Evolutionary conservation across 371 early-diverging fungal genomes (phyloP), one percentile per base, ranked within the genome.

Genomic region (Rhizopus sp.): DNA sequence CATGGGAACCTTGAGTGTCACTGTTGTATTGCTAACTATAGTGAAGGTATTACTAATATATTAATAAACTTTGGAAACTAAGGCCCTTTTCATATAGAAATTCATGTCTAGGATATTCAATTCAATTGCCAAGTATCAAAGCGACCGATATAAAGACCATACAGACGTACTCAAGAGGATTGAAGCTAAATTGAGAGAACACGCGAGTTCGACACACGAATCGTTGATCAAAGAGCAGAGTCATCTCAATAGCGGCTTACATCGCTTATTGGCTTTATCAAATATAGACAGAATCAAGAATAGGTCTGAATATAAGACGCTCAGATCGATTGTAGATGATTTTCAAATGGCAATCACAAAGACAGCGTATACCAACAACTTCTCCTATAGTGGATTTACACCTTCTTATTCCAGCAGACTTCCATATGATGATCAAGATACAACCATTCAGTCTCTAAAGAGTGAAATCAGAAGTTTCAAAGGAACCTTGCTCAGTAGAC

Each of bases 401-500:
- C 16, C 55, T 3, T 55, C 62, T 10, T 59, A 48, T 58, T 23
- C 23, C 23, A 23, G 23, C 23, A 23, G 23, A 23, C 23, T 23
- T 23, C 23, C 23, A 23, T 23, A 23, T 23, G 23, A 23, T 2
- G 23, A 23, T 23, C 23, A 23, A 23, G 23, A 23, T 23, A 23
- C 23, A 23, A 49, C 29, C 10, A 35, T 70, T 23, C 70, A 67
- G n/a, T 38, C 45, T 12, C 40, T 70, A 12, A 70, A 70, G 47
- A 70, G 67, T 29, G 68, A 70, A 13, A 70, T 70, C 33, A 50
- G 70, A 39, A 60, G 64, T 33, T 35, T 70, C 13, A 70, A 70
- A 17, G 70, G 70, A 3, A 41, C 52, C 12, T 41, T 70, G 49
- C 31, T 70, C 31, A 70, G 63, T 8, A 46, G 70, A 58, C 53